Evolutionary conservation across 2,329 filamentous ascomycete genomes (phyloP).

Genomic region (Ceratocystis variospora): DNA sequence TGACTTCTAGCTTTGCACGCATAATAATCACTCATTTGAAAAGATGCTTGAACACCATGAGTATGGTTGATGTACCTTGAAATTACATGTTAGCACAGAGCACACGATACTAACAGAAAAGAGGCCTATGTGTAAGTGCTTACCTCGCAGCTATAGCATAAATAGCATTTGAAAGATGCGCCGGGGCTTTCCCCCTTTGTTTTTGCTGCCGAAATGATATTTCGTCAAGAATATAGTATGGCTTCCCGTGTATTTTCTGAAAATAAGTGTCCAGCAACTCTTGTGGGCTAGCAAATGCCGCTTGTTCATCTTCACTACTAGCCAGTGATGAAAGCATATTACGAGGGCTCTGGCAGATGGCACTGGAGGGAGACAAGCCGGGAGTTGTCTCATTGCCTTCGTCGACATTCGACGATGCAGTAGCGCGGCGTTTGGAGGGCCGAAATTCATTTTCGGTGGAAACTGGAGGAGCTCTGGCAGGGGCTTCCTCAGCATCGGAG

Average conservation of each 20-base stretch:
- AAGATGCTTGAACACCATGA: slow-evolving; percentile 51
- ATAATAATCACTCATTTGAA: slow-evolving; percentile 58
- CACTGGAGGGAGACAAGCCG: neutral
- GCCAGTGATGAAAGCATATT: neutral
- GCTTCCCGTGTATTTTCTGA: slow-evolving; percentile 62
- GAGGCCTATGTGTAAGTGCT: slow-evolving; percentile 19
- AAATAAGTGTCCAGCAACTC: slow-evolving; percentile 68
- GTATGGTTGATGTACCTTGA: slow-evolving; percentile 56
- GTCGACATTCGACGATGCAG: neutral
- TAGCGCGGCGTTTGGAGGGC: neutral
- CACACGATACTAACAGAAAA: neutral
- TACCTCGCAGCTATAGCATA: slow-evolving; percentile 51
- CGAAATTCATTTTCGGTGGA: neutral
- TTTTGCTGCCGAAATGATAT: slow-evolving; percentile 56
- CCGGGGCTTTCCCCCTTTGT: slow-evolving; percentile 51
- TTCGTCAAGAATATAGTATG: slow-evolving; percentile 71
- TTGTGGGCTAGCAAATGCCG: neutral
- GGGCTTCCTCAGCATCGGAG: neutral
- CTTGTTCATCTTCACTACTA: neutral
- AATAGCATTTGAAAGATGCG: slow-evolving; percentile 41
- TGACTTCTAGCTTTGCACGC: slow-evolving; percentile 53
- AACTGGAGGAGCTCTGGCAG: neutral
- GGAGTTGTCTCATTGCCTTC: neutral
- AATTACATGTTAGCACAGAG: slow-evolving; percentile 20
- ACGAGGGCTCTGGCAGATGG: neutral